These are phyloP conservation scores for Aspergillus bombycis DNA, from an alignment of 2,329 filamentous ascomycete species.

Conservation along the genomic window DNA sequence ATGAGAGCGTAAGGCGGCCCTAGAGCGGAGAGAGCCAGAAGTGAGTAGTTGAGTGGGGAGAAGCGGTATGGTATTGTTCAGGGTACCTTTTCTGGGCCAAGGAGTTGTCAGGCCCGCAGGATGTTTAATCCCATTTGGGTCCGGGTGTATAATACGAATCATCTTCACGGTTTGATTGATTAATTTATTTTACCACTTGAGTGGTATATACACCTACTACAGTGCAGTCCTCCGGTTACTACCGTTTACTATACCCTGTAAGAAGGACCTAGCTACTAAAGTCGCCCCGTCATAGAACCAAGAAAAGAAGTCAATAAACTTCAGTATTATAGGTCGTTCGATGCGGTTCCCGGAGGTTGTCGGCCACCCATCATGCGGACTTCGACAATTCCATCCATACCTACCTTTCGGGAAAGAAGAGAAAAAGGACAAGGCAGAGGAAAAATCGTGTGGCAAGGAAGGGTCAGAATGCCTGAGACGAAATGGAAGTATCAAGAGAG, in stretches of 20 bases:
- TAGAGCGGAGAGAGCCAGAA: conserved; percentile 23
- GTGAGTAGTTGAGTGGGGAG: conserved; percentile 20
- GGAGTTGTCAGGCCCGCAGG: conserved; percentile 18
- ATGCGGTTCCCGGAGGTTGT: not conserved
- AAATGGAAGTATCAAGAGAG: not conserved
- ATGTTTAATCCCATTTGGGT: conserved; percentile 13
- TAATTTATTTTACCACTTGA: conserved; percentile 8
- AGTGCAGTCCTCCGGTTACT: not conserved
- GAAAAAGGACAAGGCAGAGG: not conserved
- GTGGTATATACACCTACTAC: not conserved
- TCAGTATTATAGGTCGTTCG: not conserved
- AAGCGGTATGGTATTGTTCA: conserved; percentile 24
- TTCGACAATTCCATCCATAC: not conserved
- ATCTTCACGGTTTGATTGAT: conserved; percentile 3
- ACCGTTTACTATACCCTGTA: not conserved
- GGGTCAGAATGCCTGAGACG: not conserved
- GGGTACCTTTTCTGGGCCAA: conserved; percentile 24
- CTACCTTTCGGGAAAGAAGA: not conserved
- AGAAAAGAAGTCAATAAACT: not conserved
- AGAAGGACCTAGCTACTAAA: not conserved
- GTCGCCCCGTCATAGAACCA: not conserved
- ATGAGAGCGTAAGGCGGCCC: conserved; percentile 25
- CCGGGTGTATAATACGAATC: conserved; percentile 11
- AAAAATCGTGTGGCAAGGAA: not conserved
- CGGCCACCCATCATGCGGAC: not conserved